Base-by-base conservation (phyloP, 1,139 yeast genomes). In the Scheffersomyces segobiensis region DNA sequence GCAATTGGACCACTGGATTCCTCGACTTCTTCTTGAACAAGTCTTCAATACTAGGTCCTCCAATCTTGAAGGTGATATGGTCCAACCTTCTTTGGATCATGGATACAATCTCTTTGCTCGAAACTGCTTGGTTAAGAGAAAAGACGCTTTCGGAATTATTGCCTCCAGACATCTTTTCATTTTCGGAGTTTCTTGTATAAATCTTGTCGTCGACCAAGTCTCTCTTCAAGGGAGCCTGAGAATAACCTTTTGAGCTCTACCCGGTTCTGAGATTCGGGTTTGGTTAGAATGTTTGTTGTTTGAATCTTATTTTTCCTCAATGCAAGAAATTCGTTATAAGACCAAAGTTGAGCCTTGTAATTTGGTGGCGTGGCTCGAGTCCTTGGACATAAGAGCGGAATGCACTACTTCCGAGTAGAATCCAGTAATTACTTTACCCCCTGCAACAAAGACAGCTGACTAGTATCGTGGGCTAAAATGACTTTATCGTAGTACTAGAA, bases 401-500 rank as follows among this genome's bases (percentile, higher is more conserved):
- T 73, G 74, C 39, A 62, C 60, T 3, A 73, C 79, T 62, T 80
- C 83, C 3, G 80, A 73, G 61, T 71, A 76, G 26, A 79, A 75
- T 10, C 86, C 84, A 0, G 85, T 84, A 54, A 83, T 79, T 52
- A 85, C 84, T 56, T 75, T 77, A 21, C 85, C 85, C 21, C 84
- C 84, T 2, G 83, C 83, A 3, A 81, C 62, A 53, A 79, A 74
- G 1, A 79, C 71, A 0, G 77, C 73, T 46, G 71, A 66, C 56
- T 78, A 77, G 61, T 75, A 77, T 3, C 32, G 32, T 24, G 32
- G 32, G 32, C 32, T 24, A 24, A 24, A 4, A 3, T 24, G 5
- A 10, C 32, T 24, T 24, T 24, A 10, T 24, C 8, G 8, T 24
- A 24, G 10, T 24, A 24, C 8, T 24, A 24, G n/a, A 24, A 3